These are phyloP conservation scores for Phaeotremella fagi DNA, from an alignment of 768 basidiomycete species.

Conservation along the genomic window DNA sequence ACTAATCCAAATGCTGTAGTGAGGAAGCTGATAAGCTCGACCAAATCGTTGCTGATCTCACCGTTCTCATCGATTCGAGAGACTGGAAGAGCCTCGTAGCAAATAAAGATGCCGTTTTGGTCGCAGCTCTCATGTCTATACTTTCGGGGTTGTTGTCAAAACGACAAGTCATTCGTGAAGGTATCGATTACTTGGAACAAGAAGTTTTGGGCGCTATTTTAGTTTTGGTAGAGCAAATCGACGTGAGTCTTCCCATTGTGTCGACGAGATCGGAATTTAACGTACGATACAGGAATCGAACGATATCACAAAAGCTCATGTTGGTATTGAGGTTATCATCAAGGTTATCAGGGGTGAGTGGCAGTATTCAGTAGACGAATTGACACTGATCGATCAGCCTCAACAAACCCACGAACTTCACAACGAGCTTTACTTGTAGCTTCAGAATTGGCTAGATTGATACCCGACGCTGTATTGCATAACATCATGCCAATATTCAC, in stretches of 20 bases:
- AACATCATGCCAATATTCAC: slow-evolving; percentile 98
- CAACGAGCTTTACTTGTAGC: slow-evolving; percentile 85
- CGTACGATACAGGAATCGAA: slow-evolving; percentile 50
- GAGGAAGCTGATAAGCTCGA: slow-evolving; percentile 10
- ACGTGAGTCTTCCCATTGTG: slow-evolving; percentile 50
- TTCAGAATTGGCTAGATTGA: slow-evolving; percentile 72
- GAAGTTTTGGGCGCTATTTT: slow-evolving; percentile 71
- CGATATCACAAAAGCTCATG: slow-evolving; percentile 32
- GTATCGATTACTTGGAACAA: slow-evolving; percentile 70
- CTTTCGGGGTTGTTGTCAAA: slow-evolving; percentile 61
- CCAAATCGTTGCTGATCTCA: slow-evolving; percentile 29
- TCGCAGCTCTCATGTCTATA: slow-evolving; percentile 67
- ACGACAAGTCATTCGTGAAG: slow-evolving; percentile 57
- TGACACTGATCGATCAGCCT: slow-evolving; percentile 53
- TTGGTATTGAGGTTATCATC: slow-evolving; percentile 79
- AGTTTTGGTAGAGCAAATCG: slow-evolving; percentile 34
- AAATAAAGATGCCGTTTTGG: slow-evolving; percentile 65
- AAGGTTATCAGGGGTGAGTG: slow-evolving; percentile 72
- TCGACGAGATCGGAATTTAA: not conserved
- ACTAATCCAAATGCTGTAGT: too few species aligned
- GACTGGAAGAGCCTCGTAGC: slow-evolving; percentile 62
- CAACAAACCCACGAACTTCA: slow-evolving; percentile 89
- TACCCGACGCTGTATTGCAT: slow-evolving; percentile 84
- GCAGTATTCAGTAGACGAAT: not conserved
- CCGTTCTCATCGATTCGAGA: slow-evolving; percentile 59